A percentile compares a stretch with the other conserved stretches of the same genome.
Conservation (phyloP, 495 filamentous ascomycete genomes). For the Penicillium lagena region DNA sequence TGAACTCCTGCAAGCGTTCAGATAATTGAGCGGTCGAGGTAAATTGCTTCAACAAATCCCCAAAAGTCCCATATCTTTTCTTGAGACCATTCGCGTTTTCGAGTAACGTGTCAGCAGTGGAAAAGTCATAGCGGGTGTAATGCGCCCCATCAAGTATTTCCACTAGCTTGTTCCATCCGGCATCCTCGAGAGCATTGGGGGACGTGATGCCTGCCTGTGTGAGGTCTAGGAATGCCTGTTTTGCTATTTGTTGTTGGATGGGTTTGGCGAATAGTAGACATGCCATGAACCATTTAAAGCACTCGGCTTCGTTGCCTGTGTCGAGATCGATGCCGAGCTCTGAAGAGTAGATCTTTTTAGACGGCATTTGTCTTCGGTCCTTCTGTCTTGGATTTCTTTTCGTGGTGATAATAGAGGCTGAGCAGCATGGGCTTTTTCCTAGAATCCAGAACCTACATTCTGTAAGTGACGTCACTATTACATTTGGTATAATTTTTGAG, state of each 20-base stretch:
- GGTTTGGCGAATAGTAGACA: neutral
- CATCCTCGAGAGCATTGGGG: neutral
- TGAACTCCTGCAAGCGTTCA: neutral
- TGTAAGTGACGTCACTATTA: no score
- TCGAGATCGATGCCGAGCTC: neutral
- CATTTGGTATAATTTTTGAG: no score
- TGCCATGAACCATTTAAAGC: neutral
- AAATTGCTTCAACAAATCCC: neutral
- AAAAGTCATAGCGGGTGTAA: conserved; percentile 1
- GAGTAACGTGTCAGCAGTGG: conserved; percentile 1
- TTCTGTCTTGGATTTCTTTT: no score
- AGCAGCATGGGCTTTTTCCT: no score
- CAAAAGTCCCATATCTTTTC: conserved; percentile 1
- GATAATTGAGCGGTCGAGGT: neutral
- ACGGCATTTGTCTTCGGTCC: neutral
- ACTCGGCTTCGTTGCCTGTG: neutral
- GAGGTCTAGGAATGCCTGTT: neutral
- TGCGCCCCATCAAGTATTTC: neutral
- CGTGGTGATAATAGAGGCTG: no score
- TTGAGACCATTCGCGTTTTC: neutral
- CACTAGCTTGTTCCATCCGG: neutral
- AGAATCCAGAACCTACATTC: no score
- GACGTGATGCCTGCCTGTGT: neutral
- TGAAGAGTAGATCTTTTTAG: neutral
- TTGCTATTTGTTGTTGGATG: neutral